Conservation (phyloP, 176 grass and related monocot genomes). For the Cenchrus fungigraminus region DNA sequence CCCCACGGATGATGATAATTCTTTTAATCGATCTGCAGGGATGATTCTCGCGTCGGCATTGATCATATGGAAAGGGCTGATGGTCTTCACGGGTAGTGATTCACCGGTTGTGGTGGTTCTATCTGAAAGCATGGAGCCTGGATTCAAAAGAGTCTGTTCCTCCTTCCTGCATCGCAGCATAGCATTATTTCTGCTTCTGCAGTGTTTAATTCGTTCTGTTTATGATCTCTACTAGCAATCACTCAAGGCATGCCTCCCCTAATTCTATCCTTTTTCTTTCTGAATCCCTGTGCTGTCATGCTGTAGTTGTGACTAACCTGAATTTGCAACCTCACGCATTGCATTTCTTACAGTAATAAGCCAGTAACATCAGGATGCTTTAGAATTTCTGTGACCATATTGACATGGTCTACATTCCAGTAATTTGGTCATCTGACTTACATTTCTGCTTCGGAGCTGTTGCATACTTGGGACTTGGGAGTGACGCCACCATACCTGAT, state of each 20-base stretch:
- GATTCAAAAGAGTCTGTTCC: constrained; percentile 61
- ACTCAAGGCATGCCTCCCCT: neutral
- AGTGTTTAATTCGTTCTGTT: neutral
- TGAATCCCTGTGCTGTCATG: neutral
- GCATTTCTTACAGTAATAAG: neutral
- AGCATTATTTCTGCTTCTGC: neutral
- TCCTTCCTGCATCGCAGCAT: neutral
- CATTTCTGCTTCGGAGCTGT: neutral
- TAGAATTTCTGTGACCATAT: neutral
- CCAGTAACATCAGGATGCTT: neutral
- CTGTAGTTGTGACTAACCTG: neutral
- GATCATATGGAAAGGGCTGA: constrained; percentile 77
- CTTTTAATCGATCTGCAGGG: constrained; percentile 37
- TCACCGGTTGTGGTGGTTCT: constrained; percentile 68
- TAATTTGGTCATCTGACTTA: neutral
- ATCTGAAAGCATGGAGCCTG: constrained; percentile 75
- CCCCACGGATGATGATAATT: neutral
- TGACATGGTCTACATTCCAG: neutral
- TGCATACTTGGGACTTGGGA: neutral
- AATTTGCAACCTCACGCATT: neutral
- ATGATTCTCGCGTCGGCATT: constrained; percentile 66
- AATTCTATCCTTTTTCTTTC: neutral
- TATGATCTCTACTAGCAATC: neutral
- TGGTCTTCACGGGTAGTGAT: constrained; percentile 57
- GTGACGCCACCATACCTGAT: neutral